Evolutionary conservation across 495 filamentous ascomycete species (phyloP), one percentile per base, ranked within the genome.

Genomic region (Talaromyces stipitatus): DNA sequence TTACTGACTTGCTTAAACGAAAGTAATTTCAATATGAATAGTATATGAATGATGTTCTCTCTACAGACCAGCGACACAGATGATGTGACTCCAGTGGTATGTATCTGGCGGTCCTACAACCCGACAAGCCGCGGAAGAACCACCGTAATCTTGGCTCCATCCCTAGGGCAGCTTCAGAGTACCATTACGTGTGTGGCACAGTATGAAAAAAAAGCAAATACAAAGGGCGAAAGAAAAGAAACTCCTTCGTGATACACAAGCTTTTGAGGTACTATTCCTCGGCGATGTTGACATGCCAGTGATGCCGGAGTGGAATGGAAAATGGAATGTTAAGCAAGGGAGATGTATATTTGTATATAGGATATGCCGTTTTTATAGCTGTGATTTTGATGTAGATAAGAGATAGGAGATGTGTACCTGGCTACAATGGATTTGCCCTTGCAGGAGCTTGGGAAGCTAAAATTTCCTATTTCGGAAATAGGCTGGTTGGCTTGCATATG

Each of bases 251-350:
- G 45, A 26, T 11, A 24, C 18, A 26, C 45, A 48, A 48, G 45
- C 45, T 48, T 47, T 26, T 48, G 45, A n/a, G 45, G 45, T 8
- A 48, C n/a, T n/a, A n/a, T n/a, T 48, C 20, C 22, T 48, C 24
- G 24, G 36, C 36, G 16, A 16, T 18, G 38, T n/a, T 26, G 45
- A 10, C 22, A 48, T 48, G 11, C 45, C 45, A 12, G 10, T 23
- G 22, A 33, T 48, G 9, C 45, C 24, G 10, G 8, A n/a, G 22
- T 46, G 45, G 45, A 24, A 48, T 48, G 45, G 45, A 26, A 26
- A 41, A 54, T 26, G 52, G 52, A 33, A 54, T 54, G 52, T 24
- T 28, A 54, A 54, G 52, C 52, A 54, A 54, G 52, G 52, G 16
- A 18, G n/a, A 11, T 50, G 26, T 18, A 9, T 48, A 18, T 1